phyloP scores from a whole-genome alignment of 805 yeast genomes.

The Barnettozyma siamensis region DNA sequence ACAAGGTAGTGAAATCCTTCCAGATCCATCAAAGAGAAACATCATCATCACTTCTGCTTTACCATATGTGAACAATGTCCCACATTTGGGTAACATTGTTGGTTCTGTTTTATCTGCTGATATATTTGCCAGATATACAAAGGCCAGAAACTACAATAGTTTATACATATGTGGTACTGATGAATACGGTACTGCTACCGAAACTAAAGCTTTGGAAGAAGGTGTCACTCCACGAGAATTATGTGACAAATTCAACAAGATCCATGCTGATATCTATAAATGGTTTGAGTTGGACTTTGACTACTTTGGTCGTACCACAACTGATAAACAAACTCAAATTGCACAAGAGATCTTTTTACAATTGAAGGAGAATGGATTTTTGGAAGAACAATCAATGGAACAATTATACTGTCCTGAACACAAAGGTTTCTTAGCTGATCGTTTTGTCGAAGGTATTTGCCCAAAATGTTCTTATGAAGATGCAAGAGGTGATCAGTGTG shows the following conservation, averaged over 20 bases:
- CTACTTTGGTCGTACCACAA: conserved; percentile 94
- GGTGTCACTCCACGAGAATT: conserved; percentile 80
- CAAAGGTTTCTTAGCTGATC: conserved; percentile 87
- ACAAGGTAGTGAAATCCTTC: conserved; percentile 42
- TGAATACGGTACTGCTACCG: conserved; percentile 99
- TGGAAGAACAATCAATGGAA: conserved; percentile 82
- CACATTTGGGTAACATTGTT: conserved; percentile 94
- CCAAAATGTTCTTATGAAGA: conserved; percentile 93
- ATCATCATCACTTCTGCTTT: conserved; percentile 90
- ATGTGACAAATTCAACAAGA: conserved; percentile 83
- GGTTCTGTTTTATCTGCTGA: conserved; percentile 96
- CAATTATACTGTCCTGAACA: conserved; percentile 92
- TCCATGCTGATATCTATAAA: conserved; percentile 87
- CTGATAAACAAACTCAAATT: conserved; percentile 84
- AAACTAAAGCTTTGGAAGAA: conserved; percentile 95
- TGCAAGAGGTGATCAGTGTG: conserved; percentile 99
- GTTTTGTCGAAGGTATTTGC: conserved; percentile 96
- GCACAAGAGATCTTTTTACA: conserved; percentile 89
- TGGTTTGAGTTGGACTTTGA: conserved; percentile 97
- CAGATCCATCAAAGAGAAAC: conserved; percentile 59
- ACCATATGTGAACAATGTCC: conserved; percentile 97
- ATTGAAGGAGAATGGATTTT: conserved; percentile 65
- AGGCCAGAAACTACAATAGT: conserved; percentile 82
- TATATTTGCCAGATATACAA: conserved; percentile 84
- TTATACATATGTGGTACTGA: conserved; percentile 94